A percentile compares a stretch with the other conserved stretches of the same genome.
These are phyloP conservation scores for Talaromyces sp. DNA, from an alignment of 2,329 filamentous ascomycete genomes.

Conservation along the genomic window DNA sequence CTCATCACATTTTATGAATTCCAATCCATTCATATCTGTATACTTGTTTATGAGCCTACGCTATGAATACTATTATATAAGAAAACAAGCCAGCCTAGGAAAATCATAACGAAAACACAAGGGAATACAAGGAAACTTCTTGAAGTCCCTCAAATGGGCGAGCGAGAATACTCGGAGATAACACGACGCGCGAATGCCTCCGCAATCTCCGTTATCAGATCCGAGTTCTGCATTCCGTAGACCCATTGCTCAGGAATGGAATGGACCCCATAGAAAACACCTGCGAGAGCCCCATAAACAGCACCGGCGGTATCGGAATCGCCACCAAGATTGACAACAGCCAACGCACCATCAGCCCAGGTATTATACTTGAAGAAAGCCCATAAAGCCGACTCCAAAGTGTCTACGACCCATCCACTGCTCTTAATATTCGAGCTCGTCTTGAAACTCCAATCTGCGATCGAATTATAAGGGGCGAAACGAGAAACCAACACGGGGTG, in stretches of 20 bases:
- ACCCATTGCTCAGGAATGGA: conserved; percentile 37
- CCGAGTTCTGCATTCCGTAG: conserved; percentile 28
- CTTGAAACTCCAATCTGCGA: conserved; percentile 32
- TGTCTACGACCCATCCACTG: conserved; percentile 47
- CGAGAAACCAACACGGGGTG: conserved; percentile 12
- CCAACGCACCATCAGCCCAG: conserved; percentile 43
- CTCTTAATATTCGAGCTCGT: conserved; percentile 31
- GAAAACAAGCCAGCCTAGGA: no score
- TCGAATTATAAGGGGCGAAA: conserved; percentile 10
- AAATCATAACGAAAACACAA: no score
- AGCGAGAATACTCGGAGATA: not conserved
- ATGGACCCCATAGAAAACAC: conserved; percentile 44
- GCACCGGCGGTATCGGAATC: conserved; percentile 51
- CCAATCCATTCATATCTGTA: no score
- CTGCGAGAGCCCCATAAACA: conserved; percentile 49
- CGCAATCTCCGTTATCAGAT: conserved; percentile 21
- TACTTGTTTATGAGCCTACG: no score
- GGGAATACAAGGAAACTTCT: not conserved
- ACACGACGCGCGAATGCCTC: conserved; percentile 5
- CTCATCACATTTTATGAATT: no score
- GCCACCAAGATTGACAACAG: conserved; percentile 46
- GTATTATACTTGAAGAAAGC: conserved; percentile 43
- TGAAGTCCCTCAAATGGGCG: not conserved
- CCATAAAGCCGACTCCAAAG: conserved; percentile 48
- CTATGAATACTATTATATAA: no score